Percentiles rank a stretch among this genome's conserved stretches.
Conservation (phyloP, 2,329 filamentous ascomycete species). For the Ophiostoma australiae region DNA sequence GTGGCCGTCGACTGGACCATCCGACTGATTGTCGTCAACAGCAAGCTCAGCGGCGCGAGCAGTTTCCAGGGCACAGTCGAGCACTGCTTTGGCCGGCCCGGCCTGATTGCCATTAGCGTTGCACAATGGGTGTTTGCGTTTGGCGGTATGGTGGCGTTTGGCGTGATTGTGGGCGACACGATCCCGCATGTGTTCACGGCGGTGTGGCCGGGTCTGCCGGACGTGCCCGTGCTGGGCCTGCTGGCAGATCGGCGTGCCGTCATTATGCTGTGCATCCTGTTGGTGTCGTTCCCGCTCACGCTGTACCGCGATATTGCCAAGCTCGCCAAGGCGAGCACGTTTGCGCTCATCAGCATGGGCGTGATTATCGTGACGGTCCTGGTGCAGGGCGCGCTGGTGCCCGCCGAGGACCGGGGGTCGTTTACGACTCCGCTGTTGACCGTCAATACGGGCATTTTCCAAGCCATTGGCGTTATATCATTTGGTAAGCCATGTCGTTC, state of each 20-base stretch:
- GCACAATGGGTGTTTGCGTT: slow-evolving; percentile 99
- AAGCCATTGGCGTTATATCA: slow-evolving; percentile 95
- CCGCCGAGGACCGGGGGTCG: slow-evolving; percentile 64
- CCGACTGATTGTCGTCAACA: slow-evolving; percentile 92
- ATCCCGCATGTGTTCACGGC: slow-evolving; percentile 86
- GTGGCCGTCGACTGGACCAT: slow-evolving; percentile 95
- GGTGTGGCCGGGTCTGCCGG: slow-evolving; percentile 68
- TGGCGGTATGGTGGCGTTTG: slow-evolving; percentile 97
- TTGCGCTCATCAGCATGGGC: slow-evolving; percentile 88
- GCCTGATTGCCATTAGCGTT: slow-evolving; percentile 78
- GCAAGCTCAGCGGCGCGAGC: slow-evolving; percentile 87
- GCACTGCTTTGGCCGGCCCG: slow-evolving; percentile 84
- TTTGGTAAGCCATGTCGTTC: slow-evolving; percentile 60
- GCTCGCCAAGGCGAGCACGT: slow-evolving; percentile 91
- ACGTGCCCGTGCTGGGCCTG: slow-evolving; percentile 73
- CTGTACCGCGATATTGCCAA: slow-evolving; percentile 96
- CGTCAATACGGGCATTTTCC: slow-evolving; percentile 85
- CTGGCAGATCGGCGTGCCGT: slow-evolving; percentile 75
- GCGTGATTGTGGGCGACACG: slow-evolving; percentile 92
- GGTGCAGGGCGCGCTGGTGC: slow-evolving; percentile 72
- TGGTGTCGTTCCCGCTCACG: slow-evolving; percentile 84
- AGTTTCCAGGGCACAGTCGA: slow-evolving; percentile 96
- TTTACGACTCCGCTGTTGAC: slow-evolving; percentile 65
- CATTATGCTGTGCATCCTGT: slow-evolving; percentile 82
- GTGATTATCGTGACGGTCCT: slow-evolving; percentile 85